Evolutionary conservation across 345 rosid genomes (phyloP).

Genomic region (Corymbia maculata): DNA sequence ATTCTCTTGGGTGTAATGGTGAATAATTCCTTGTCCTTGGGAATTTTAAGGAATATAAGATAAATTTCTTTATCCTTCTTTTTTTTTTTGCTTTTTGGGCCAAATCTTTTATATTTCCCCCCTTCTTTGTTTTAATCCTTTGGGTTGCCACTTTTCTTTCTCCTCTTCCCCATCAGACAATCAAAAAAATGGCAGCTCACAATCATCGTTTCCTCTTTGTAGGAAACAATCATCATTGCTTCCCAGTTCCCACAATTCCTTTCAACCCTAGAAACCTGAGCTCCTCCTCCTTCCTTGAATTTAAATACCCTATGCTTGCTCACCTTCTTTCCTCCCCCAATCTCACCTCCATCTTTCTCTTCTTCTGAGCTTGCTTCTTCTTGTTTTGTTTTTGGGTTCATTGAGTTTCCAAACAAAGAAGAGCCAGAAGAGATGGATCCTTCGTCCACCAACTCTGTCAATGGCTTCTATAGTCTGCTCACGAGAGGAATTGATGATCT

Average conservation of each 20-base stretch:
- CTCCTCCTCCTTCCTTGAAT: constrained; percentile 33
- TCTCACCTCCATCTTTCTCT: neutral
- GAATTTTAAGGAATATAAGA: neutral
- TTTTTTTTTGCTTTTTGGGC: neutral
- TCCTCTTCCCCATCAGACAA: constrained; percentile 33
- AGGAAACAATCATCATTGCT: constrained; percentile 93
- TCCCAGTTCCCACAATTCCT: constrained; percentile 56
- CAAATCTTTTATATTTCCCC: neutral
- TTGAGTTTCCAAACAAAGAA: neutral
- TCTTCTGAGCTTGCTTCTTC: neutral
- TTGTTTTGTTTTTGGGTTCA: neutral
- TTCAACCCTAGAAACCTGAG: constrained; percentile 65
- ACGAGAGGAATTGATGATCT: constrained; percentile 90
- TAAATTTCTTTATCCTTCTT: neutral
- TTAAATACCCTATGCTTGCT: constrained; percentile 3
- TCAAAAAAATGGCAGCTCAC: constrained; percentile 52
- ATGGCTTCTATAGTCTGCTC: constrained; percentile 78
- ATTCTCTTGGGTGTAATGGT: neutral
- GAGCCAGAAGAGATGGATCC: constrained; percentile 41
- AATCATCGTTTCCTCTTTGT: constrained; percentile 86
- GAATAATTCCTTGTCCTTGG: neutral
- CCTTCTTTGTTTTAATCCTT: neutral
- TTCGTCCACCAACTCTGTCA: constrained; percentile 61
- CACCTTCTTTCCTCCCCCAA: neutral
- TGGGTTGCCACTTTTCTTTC: neutral